Percentiles rank a stretch among this genome's conserved stretches.
Evolutionary conservation across 2,329 filamentous ascomycete genomes (phyloP).

Genomic region (Plenodomus tracheiphilus): DNA sequence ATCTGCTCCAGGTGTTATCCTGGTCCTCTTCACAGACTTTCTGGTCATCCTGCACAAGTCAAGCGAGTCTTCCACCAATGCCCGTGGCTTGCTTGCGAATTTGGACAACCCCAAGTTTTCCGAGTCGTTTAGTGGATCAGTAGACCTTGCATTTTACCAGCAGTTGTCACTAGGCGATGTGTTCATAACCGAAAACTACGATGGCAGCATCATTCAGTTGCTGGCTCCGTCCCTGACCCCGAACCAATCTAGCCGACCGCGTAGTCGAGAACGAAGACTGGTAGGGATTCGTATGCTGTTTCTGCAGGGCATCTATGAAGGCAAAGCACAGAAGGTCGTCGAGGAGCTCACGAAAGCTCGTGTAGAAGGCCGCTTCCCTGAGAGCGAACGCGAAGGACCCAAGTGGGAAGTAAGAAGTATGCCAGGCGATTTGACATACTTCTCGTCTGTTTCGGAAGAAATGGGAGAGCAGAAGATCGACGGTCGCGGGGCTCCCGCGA

Average conservation of each 20-base stretch:
- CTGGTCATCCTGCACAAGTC: constrained; percentile 77
- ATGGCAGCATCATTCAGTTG: constrained; percentile 69
- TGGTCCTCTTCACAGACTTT: constrained; percentile 83
- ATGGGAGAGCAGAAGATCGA: constrained; percentile 60
- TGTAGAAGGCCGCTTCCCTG: constrained; percentile 81
- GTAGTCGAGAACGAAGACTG: constrained; percentile 34
- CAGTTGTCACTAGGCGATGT: constrained; percentile 71
- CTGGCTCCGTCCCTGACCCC: constrained; percentile 54
- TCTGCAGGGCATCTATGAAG: constrained; percentile 75
- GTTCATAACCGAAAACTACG: constrained; percentile 68
- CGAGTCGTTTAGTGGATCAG: constrained; percentile 35
- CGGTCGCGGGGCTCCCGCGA: constrained; percentile 68
- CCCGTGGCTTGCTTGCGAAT: constrained; percentile 79
- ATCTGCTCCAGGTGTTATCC: constrained; percentile 62
- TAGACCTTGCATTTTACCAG: constrained; percentile 75
- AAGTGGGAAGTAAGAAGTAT: constrained; percentile 78
- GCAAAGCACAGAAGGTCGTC: constrained; percentile 72
- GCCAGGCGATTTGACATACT: constrained; percentile 57
- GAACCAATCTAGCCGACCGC: constrained; percentile 33
- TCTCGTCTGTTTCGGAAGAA: constrained; percentile 74
- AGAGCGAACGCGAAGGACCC: constrained; percentile 78
- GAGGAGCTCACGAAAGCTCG: constrained; percentile 87
- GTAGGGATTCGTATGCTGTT: constrained; percentile 58
- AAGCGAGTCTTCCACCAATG: constrained; percentile 64
- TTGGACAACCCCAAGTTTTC: constrained; percentile 72